Evolutionary conservation across 345 rosid genomes (phyloP).

Genomic region (Firmiana major): DNA sequence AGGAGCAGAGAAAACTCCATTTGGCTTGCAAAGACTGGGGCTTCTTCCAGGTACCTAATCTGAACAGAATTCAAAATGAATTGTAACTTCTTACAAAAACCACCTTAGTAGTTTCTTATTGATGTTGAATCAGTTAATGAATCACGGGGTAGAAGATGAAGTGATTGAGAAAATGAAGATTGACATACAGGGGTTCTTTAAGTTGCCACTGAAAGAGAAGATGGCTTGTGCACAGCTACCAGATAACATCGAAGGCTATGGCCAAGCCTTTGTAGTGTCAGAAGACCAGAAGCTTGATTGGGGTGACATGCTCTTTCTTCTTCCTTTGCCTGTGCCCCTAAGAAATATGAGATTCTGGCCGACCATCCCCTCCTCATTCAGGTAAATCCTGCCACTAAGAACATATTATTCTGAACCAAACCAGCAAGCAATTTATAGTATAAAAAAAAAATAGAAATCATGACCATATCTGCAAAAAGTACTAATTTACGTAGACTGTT

Average conservation of each 20-base stretch:
- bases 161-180: constrained; percentile 37
- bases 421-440: too few species aligned
- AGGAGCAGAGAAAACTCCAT: constrained; percentile 42
- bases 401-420: neutral
- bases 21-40: constrained; percentile 56
- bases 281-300: constrained; percentile 51
- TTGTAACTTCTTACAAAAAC: neutral
- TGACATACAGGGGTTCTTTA: constrained; percentile 31
- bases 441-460: too few species aligned
- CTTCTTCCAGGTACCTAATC: constrained; percentile 48
- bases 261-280: constrained; percentile 48
- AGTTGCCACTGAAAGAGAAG: constrained; percentile 37
- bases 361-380: constrained; percentile 35
- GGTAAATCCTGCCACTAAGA: constrained; percentile 11
- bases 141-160: constrained; percentile 35
- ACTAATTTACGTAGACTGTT: too few species aligned
- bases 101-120: neutral
- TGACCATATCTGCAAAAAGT: too few species aligned
- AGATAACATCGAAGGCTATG: constrained; percentile 38
- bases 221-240: constrained; percentile 32
- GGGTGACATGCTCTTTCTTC: constrained; percentile 48
- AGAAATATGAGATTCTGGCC: constrained; percentile 32
- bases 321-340: constrained; percentile 19
- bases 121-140: constrained; percentile 29
- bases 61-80: neutral